Percentiles rank a stretch among this genome's conserved stretches.
Conservation (phyloP, 352 stramenopile genomes). For the Phytophthora idaei region DNA sequence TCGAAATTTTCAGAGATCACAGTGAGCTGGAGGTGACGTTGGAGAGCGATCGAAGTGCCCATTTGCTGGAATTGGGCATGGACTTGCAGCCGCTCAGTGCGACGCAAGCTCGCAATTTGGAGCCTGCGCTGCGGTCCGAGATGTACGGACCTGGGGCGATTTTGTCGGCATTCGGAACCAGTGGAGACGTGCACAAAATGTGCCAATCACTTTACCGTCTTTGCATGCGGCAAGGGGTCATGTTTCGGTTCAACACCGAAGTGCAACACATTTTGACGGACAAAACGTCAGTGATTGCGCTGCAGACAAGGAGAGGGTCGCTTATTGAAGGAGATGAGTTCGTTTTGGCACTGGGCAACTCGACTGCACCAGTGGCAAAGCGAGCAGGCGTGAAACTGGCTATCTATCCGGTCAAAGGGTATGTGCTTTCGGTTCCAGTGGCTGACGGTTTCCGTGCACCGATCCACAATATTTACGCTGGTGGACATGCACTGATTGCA, state of each 20-base stretch:
- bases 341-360: conserved; percentile 83
- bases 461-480: conserved; percentile 85
- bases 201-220: conserved; percentile 81
- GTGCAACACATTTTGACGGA: conserved; percentile 82
- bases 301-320: conserved; percentile 80
- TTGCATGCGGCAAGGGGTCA: conserved; percentile 83
- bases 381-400: conserved; percentile 75
- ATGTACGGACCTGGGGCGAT: conserved; percentile 73
- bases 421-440: conserved; percentile 85
- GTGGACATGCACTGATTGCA: conserved; percentile 75
- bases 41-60: conserved; percentile 70
- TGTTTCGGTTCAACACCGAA: conserved; percentile 90
- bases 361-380: conserved; percentile 66
- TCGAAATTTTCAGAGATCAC: conserved; percentile 74
- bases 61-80: conserved; percentile 81
- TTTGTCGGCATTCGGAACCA: conserved; percentile 83
- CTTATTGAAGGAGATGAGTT: conserved; percentile 90
- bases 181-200: conserved; percentile 90
- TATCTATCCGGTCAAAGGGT: conserved; percentile 88
- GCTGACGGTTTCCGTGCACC: conserved; percentile 65
- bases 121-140: conserved; percentile 60
- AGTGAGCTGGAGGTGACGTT: conserved; percentile 71
- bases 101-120: conserved; percentile 64
- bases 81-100: conserved; percentile 70
- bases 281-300: conserved; percentile 74